Evolutionary conservation across 768 basidiomycete genomes (phyloP), one percentile per base, ranked within the genome.

Genomic region (Boletus tylopilopsis): DNA sequence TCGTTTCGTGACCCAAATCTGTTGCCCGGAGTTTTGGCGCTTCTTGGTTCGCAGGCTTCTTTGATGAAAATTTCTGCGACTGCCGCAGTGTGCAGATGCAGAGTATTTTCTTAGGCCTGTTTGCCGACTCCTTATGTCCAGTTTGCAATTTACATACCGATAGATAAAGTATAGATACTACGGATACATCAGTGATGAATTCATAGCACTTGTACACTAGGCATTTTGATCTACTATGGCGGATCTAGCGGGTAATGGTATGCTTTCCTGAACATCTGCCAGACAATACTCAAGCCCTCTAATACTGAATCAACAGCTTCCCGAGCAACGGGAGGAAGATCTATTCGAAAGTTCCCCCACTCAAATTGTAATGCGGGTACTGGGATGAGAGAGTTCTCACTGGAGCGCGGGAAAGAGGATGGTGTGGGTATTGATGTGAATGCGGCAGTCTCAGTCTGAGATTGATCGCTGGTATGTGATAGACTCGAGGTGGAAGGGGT

Each of bases 181-280:
- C 6, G 25, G 38, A 62, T 56, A 59, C 54, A 61, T 23, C 33
- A 32, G 40, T 22, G 41, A 42, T 11, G 16, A 38, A 34, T 43
- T 40, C 23, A 49, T 30, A 55, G 34, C 36, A 51, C 33, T 51
- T 46, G 47, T 50, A 54, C 43, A 55, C 33, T 16, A 19, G 22
- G 18, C 2, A 22, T 30, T 13, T 11, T 15, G 15, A 41, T 30
- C 30, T 9, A n/a, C 64, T 57, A 60, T 15, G 67, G 69, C 21
- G 67, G 67, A 50, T 69, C 69, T 13, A 68, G 57, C 30, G 67
- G 67, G 49, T 68, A 68, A 52, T 68, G 67, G 32, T 68, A 68
- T 25, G 40, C 64, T 54, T 55, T 69, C 50, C 65, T 59, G 27
- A 63, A 56, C 29, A 62, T 42, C 37, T 68, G 51, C 67, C 67